These are phyloP conservation scores for Parmelia sp. DNA, from an alignment of 495 filamentous ascomycete genomes.

Conservation along the genomic window DNA sequence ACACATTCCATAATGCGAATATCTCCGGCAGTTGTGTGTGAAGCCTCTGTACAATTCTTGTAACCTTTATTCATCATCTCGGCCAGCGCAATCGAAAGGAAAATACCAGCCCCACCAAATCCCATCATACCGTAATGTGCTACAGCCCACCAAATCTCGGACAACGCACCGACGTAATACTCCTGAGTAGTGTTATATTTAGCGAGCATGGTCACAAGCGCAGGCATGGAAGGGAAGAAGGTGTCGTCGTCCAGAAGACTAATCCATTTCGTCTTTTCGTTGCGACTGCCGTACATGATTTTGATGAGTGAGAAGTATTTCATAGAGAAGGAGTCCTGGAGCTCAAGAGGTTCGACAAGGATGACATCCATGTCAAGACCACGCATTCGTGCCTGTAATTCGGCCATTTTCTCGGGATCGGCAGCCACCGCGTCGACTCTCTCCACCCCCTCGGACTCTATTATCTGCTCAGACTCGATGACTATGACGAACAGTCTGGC, in stretches of 20 bases:
- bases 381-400: constrained; percentile 44
- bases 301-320: constrained; percentile 59
- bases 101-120: constrained; percentile 64
- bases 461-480: constrained; percentile 35
- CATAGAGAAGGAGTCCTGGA: constrained; percentile 50
- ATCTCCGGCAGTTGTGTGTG: constrained; percentile 50
- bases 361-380: constrained; percentile 49
- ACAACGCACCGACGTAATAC: constrained; percentile 56
- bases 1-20: constrained; percentile 59
- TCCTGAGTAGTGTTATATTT: constrained; percentile 48
- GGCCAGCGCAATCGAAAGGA: constrained; percentile 55
- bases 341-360: constrained; percentile 38
- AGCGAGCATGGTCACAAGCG: constrained; percentile 46
- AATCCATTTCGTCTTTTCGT: constrained; percentile 52
- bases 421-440: constrained; percentile 14
- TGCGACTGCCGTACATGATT: constrained; percentile 47
- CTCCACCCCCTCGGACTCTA: constrained; percentile 9
- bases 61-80: constrained; percentile 47
- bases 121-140: constrained; percentile 57
- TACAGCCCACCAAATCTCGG: constrained; percentile 56
- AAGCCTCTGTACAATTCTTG: constrained; percentile 46
- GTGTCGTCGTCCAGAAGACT: constrained; percentile 68
- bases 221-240: constrained; percentile 59
- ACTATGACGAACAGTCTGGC: constrained; percentile 45
- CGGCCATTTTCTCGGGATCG: constrained; percentile 34